phyloP scores from a whole-genome alignment of 257 asterid genomes.

The Verbascum thapsus region DNA sequence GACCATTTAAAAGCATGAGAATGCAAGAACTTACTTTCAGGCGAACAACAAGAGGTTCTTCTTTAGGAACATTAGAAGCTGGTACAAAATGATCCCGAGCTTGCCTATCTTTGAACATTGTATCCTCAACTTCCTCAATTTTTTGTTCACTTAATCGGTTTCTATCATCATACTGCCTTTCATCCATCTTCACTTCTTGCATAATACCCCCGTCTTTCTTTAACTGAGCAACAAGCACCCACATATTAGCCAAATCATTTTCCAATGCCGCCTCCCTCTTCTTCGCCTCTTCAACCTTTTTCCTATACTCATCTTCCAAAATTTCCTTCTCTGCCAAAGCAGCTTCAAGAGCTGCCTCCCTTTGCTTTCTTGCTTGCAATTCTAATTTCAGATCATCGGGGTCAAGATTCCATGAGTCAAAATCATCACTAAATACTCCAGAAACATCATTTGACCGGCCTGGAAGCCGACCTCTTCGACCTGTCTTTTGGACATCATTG shows the following conservation, averaged over 20 bases:
- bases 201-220: conserved; percentile 59
- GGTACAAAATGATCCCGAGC: conserved; percentile 36
- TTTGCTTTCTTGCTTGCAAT: conserved; percentile 81
- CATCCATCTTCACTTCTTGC: conserved; percentile 42
- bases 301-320: conserved; percentile 71
- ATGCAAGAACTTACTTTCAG: conserved; percentile 63
- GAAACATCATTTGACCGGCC: conserved; percentile 54
- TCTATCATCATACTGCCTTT: conserved; percentile 37
- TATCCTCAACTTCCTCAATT: conserved; percentile 39
- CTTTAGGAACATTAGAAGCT: conserved; percentile 51
- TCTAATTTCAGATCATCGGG: conserved; percentile 77
- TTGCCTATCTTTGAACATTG: conserved; percentile 35
- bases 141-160: conserved; percentile 42
- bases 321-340: conserved; percentile 84
- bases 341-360: conserved; percentile 81
- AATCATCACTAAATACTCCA: conserved; percentile 54
- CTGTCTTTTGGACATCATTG: conserved; percentile 50
- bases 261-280: conserved; percentile 81
- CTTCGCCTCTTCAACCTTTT: conserved; percentile 78
- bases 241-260: conserved; percentile 93
- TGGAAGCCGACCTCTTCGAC: conserved; percentile 65
- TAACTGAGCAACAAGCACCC: conserved; percentile 95
- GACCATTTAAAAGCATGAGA: neutral
- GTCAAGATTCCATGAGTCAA: conserved; percentile 70
- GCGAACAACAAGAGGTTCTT: conserved; percentile 84